Evolutionary conservation across 2,329 filamentous ascomycete genomes (phyloP).

Genomic region (Fusarium neocosmosporiellum): DNA sequence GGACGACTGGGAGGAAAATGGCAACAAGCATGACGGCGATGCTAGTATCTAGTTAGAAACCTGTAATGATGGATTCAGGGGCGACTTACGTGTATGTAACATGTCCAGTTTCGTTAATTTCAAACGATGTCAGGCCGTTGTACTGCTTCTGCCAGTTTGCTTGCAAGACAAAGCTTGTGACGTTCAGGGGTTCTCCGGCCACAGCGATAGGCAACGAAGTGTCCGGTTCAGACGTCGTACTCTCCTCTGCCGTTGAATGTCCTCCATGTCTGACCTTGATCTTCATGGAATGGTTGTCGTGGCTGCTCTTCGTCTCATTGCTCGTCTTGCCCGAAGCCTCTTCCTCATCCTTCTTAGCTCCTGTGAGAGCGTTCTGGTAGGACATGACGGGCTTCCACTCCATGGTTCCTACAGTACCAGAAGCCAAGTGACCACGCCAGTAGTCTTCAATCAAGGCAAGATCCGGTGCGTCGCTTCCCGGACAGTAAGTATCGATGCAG

Average conservation of each 20-base stretch:
- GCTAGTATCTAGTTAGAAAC: background rate
- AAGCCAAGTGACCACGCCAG: constrained; percentile 45
- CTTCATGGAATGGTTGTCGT: background rate
- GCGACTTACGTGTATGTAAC: constrained; percentile 34
- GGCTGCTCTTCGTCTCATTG: background rate
- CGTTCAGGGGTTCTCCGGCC: constrained; percentile 43
- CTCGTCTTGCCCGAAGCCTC: constrained; percentile 1
- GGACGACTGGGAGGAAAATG: constrained; percentile 45
- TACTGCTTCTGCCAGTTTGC: constrained; percentile 54
- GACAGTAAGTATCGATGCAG: constrained; percentile 49
- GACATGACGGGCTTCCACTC: constrained; percentile 42
- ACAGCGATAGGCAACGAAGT: constrained; percentile 40
- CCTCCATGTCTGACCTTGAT: constrained; percentile 22
- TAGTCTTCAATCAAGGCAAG: constrained; percentile 39
- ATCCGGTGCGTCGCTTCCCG: constrained; percentile 31
- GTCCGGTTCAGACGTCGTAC: background rate
- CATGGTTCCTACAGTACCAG: constrained; percentile 41
- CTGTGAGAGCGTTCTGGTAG: constrained; percentile 42
- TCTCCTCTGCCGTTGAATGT: constrained; percentile 12
- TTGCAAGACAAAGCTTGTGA: constrained; percentile 45
- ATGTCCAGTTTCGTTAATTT: constrained; percentile 54
- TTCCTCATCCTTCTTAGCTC: constrained; percentile 37
- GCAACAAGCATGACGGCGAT: constrained; percentile 45
- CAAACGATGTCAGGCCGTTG: constrained; percentile 64
- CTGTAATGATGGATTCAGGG: too few relatives aligned